Evolutionary conservation across 345 rosid species (phyloP).

Genomic region (Lepidium sativum): DNA sequence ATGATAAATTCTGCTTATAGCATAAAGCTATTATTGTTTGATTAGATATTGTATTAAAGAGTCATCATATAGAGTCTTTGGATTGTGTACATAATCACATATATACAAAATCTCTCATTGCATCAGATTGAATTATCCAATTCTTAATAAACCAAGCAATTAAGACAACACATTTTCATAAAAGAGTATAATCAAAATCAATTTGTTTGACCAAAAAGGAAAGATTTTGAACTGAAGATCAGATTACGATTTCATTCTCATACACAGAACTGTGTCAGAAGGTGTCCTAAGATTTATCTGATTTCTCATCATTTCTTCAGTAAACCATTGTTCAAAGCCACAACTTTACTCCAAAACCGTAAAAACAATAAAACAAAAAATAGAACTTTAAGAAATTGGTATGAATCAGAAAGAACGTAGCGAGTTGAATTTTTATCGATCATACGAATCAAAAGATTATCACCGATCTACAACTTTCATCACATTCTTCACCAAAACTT

Average conservation of each 20-base stretch:
- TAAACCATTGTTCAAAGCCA: background rate
- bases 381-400: background rate
- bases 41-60: background rate
- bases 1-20: too few relatives aligned
- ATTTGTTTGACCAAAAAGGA: background rate
- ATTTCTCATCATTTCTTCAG: conserved; percentile 37
- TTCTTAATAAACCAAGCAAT: background rate
- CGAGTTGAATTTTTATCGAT: conserved; percentile 26
- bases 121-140: too few relatives aligned
- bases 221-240: conserved; percentile 22
- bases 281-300: conserved; percentile 51
- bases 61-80: background rate
- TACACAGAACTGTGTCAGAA: conserved; percentile 49
- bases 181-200: background rate
- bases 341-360: background rate
- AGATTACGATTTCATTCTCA: conserved; percentile 43
- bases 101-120: background rate
- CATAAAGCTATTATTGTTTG: too few relatives aligned
- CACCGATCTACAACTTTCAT: conserved; percentile 31
- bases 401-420: conserved; percentile 33
- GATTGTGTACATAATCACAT: background rate
- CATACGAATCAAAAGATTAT: conserved; percentile 16
- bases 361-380: background rate
- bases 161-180: background rate
- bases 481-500: conserved; percentile 2